Conservation (phyloP, 164 flowering plant genomes). For the Litsea cubeba region DNA sequence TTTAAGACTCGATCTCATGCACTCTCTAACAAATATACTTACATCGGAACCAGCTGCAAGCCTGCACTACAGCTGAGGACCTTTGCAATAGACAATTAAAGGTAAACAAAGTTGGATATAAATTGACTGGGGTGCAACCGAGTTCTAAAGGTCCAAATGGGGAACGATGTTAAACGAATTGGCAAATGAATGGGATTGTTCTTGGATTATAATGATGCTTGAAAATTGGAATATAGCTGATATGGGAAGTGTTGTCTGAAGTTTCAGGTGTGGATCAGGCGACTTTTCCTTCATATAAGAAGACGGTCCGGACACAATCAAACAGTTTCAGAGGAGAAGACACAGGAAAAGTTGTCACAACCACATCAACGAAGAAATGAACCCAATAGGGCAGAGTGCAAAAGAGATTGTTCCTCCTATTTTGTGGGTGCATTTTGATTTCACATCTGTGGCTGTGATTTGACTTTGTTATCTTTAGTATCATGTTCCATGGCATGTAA, state of each 20-base stretch:
- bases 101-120: too few relatives aligned
- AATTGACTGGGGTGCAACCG: too few relatives aligned
- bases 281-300: slow-evolving; percentile 3
- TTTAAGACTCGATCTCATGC: too few relatives aligned
- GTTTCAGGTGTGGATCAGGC: slow-evolving; percentile 5
- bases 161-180: not conserved
- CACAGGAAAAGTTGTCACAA: not conserved
- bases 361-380: not conserved
- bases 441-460: not conserved
- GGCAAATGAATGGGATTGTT: not conserved
- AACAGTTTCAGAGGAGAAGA: slow-evolving; percentile 3
- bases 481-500: not conserved
- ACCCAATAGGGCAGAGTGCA: not conserved
- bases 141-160: not conserved
- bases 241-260: slow-evolving; percentile 10
- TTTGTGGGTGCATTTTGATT: not conserved
- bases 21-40: too few relatives aligned
- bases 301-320: slow-evolving; percentile 11
- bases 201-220: not conserved
- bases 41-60: too few relatives aligned
- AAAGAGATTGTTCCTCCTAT: not conserved
- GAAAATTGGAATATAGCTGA: slow-evolving; percentile 4
- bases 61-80: too few relatives aligned
- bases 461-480: not conserved
- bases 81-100: too few relatives aligned